Conservation (phyloP, 495 filamentous ascomycete species). For the Penicillium macrosclerotiorum region DNA sequence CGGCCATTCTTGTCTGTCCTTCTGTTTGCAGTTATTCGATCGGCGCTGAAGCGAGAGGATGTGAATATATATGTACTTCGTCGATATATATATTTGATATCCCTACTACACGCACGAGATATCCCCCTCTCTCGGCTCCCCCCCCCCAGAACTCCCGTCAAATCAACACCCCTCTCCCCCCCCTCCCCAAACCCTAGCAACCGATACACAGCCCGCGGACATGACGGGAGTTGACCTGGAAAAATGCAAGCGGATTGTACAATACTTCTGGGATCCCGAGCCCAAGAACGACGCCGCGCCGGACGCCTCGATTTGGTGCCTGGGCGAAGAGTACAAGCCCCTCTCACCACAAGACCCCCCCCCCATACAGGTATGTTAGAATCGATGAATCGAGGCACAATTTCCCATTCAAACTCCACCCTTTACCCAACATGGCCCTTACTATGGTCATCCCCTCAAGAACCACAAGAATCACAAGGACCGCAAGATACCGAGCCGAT, state of each 20-base stretch:
- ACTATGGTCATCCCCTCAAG: too few species aligned
- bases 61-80: too few species aligned
- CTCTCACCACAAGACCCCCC: not conserved
- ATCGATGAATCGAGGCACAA: not conserved
- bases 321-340: conserved; percentile 70
- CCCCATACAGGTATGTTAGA: conserved; percentile 21
- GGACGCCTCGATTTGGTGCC: conserved; percentile 77
- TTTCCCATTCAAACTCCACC: not conserved
- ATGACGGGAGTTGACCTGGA: conserved; percentile 64
- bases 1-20: too few species aligned
- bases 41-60: too few species aligned
- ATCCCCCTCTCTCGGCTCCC: not conserved
- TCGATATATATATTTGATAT: too few species aligned
- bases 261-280: conserved; percentile 94
- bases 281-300: conserved; percentile 76
- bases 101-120: too few species aligned
- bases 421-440: conserved; percentile 1
- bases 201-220: conserved; percentile 7
- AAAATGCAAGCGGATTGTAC: conserved; percentile 77
- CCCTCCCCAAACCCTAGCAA: not conserved
- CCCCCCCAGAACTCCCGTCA: not conserved
- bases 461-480: too few species aligned
- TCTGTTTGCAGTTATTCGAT: too few species aligned
- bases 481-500: too few species aligned
- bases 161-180: not conserved